These are phyloP conservation scores for Saccharomycopsis javanensis DNA, from an alignment of 805 yeast genomes.

Conservation along the genomic window DNA sequence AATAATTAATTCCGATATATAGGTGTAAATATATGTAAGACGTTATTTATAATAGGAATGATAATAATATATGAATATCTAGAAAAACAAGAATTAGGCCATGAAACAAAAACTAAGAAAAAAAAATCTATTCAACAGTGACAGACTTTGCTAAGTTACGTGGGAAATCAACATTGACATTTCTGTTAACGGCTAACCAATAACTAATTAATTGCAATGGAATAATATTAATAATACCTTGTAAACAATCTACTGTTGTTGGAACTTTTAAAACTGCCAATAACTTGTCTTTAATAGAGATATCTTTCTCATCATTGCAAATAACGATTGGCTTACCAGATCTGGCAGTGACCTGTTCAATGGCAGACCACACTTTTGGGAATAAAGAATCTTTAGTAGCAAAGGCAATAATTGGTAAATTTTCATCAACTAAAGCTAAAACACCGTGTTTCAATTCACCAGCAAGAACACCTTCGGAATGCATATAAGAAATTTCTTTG, in stretches of 20 bases:
- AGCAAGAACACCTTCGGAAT: constrained; percentile 97
- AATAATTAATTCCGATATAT: background rate
- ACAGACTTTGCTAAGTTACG: constrained; percentile 97
- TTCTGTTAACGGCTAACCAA: constrained; percentile 92
- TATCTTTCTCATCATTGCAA: constrained; percentile 74
- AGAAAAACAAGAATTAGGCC: background rate
- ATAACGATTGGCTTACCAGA: constrained; percentile 93
- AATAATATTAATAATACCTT: constrained; percentile 87
- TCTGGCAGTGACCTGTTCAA: constrained; percentile 95
- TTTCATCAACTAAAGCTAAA: constrained; percentile 89
- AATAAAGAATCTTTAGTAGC: constrained; percentile 95
- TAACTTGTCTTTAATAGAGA: constrained; percentile 46
- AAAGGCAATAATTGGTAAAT: constrained; percentile 87
- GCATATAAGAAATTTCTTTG: constrained; percentile 97
- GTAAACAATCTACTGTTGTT: constrained; percentile 91
- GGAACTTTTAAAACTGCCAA: constrained; percentile 83
- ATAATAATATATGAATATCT: background rate
- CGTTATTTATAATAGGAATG: background rate
- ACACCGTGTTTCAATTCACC: constrained; percentile 99
- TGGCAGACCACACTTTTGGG: constrained; percentile 92
- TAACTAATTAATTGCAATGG: constrained; percentile 94
- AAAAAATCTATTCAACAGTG: constrained; percentile 51
- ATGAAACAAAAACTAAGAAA: background rate
- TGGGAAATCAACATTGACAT: constrained; percentile 97
- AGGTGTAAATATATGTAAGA: background rate